A percentile compares a stretch with the other conserved stretches of the same genome.
These are phyloP conservation scores for Starmerella tilneyi DNA, from an alignment of 805 yeast genomes.

Conservation along the genomic window DNA sequence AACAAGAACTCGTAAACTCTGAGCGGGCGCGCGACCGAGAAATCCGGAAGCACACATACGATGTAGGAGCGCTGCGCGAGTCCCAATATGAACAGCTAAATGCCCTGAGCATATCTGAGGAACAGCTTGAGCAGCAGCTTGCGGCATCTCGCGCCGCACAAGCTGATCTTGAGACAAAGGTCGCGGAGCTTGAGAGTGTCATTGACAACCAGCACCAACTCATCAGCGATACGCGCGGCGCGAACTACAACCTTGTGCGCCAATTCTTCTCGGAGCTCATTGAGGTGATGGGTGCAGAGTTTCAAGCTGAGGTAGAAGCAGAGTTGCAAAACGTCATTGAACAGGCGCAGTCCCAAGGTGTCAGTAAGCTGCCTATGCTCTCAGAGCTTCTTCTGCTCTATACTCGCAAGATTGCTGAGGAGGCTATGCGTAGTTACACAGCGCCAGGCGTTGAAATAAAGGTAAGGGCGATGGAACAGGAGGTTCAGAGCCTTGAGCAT, in stretches of 20 bases:
- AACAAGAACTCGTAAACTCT: neutral
- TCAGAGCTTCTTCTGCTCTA: constrained; percentile 18
- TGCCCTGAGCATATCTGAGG: neutral
- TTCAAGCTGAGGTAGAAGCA: constrained; percentile 16
- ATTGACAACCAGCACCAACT: constrained; percentile 8
- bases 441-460: neutral
- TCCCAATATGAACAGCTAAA: neutral
- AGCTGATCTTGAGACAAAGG: neutral
- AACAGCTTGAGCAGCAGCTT: neutral
- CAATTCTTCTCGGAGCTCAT: constrained; percentile 21
- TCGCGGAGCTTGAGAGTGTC: constrained; percentile 1
- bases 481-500: constrained; percentile 17
- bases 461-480: constrained; percentile 17
- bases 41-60: neutral
- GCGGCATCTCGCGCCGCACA: neutral
- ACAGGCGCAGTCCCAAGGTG: constrained; percentile 8
- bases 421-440: neutral
- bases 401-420: constrained; percentile 18
- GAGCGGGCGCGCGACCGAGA: neutral
- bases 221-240: constrained; percentile 4
- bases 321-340: constrained; percentile 21
- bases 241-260: constrained; percentile 18
- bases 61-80: neutral
- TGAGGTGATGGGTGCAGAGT: constrained; percentile 22
- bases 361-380: constrained; percentile 23